Conservation (phyloP, 2,329 filamentous ascomycete genomes). For the Epichloe glyceriae region DNA sequence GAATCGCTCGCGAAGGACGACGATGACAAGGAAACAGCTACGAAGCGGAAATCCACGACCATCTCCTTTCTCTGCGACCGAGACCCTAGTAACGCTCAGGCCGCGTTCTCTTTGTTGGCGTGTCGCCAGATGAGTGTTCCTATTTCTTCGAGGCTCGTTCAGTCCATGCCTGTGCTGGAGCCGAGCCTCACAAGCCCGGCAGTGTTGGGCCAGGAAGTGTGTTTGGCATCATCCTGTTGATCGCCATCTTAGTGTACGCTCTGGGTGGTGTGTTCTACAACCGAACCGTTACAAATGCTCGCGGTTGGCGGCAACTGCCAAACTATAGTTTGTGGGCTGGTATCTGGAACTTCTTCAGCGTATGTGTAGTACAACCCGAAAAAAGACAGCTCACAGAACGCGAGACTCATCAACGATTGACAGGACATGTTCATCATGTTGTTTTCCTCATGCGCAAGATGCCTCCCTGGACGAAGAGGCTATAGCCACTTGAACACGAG, state of each 20-base stretch:
- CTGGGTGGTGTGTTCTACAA: constrained; percentile 93
- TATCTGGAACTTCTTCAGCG: constrained; percentile 72
- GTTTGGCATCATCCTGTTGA: constrained; percentile 72
- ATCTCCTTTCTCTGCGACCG: constrained; percentile 90
- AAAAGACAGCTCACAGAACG: constrained; percentile 17
- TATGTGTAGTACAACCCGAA: constrained; percentile 23
- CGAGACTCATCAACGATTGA: constrained; percentile 4
- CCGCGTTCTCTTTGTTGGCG: constrained; percentile 66
- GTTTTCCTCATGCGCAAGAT: constrained; percentile 55
- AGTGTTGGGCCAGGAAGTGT: constrained; percentile 59
- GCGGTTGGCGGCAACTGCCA: constrained; percentile 88
- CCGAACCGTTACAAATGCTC: constrained; percentile 81
- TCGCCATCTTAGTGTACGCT: constrained; percentile 75
- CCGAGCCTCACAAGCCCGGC: constrained; percentile 59
- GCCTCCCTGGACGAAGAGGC: constrained; percentile 50
- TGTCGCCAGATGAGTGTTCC: constrained; percentile 75
- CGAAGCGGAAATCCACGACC: constrained; percentile 61
- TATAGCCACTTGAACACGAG: constrained; percentile 52
- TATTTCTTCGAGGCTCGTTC: constrained; percentile 94
- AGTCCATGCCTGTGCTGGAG: constrained; percentile 60
- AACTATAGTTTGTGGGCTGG: constrained; percentile 91
- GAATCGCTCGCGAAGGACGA: constrained; percentile 20
- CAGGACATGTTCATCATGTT: constrained; percentile 56
- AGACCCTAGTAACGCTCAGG: constrained; percentile 55
- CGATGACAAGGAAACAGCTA: constrained; percentile 8